Evolutionary conservation across 2,329 filamentous ascomycete genomes (phyloP).

Genomic region (Neopestalotiopsis sp.): DNA sequence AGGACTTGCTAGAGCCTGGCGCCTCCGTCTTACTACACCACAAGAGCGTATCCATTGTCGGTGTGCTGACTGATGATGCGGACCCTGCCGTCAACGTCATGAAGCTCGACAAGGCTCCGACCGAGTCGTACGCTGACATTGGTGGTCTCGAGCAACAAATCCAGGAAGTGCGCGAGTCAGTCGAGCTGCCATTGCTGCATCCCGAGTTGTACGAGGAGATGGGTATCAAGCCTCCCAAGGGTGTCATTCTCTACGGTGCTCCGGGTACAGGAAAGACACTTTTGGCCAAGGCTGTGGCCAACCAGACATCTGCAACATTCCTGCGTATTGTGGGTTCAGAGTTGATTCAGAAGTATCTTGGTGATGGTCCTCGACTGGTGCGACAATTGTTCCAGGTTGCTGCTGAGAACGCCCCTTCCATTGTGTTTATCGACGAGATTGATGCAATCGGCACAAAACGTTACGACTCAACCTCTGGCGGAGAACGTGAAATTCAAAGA

Average conservation of each 20-base stretch:
- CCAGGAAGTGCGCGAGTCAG: slow-evolving; percentile 95
- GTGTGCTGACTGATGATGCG: slow-evolving; percentile 93
- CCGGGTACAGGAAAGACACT: slow-evolving; percentile 97
- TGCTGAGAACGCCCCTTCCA: slow-evolving; percentile 93
- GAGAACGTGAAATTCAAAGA: slow-evolving; percentile 95
- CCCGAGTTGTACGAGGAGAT: slow-evolving; percentile 99
- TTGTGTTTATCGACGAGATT: slow-evolving; percentile 99
- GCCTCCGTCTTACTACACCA: slow-evolving; percentile 95
- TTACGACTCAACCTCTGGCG: slow-evolving; percentile 95
- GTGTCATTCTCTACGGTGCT: slow-evolving; percentile 97
- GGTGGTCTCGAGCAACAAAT: slow-evolving; percentile 95
- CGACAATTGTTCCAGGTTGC: slow-evolving; percentile 94
- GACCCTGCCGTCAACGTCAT: slow-evolving; percentile 97
- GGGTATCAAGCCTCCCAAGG: slow-evolving; percentile 99
- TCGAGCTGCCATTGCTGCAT: slow-evolving; percentile 92
- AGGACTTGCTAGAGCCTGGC: slow-evolving; percentile 94
- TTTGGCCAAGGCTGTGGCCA: slow-evolving; percentile 94
- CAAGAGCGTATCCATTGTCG: slow-evolving; percentile 97
- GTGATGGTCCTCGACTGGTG: slow-evolving; percentile 91
- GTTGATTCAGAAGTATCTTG: slow-evolving; percentile 97
- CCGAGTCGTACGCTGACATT: slow-evolving; percentile 98
- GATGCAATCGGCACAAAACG: slow-evolving; percentile 99
- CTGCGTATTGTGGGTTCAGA: slow-evolving; percentile 96
- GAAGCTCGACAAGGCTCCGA: slow-evolving; percentile 99
- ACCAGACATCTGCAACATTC: slow-evolving; percentile 99